phyloP scores from a whole-genome alignment of 179 eudicot genomes.

The Corrigiola litoralis region DNA sequence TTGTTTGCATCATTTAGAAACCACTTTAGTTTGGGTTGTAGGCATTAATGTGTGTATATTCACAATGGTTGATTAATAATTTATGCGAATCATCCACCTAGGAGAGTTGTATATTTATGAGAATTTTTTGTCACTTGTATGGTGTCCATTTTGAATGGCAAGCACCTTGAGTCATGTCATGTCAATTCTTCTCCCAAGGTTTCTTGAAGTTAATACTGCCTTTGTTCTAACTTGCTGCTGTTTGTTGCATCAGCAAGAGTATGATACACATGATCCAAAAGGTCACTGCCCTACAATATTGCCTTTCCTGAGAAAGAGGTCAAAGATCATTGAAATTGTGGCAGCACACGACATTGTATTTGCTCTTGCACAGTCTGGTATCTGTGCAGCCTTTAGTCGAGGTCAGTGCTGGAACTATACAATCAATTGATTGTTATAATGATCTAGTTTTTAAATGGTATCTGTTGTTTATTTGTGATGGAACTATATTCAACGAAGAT shows the following conservation, averaged over 20 bases:
- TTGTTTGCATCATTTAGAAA: too few species aligned
- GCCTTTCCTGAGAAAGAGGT: constrained; percentile 70
- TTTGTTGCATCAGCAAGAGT: constrained; percentile 56
- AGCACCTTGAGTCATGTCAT: not conserved
- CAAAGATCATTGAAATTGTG: constrained; percentile 79
- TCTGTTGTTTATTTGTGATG: not conserved
- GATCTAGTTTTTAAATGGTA: not conserved
- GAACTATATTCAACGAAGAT: not conserved
- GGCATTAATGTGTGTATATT: too few species aligned
- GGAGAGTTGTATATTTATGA: too few species aligned
- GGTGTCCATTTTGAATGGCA: too few species aligned
- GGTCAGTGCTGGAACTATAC: constrained; percentile 31
- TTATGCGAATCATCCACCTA: too few species aligned
- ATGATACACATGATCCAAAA: constrained; percentile 91
- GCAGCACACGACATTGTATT: constrained; percentile 84
- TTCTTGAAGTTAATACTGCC: not conserved
- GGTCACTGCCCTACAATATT: constrained; percentile 56
- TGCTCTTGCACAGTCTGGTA: constrained; percentile 90
- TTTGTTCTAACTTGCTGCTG: not conserved
- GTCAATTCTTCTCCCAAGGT: too few species aligned
- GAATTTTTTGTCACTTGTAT: too few species aligned
- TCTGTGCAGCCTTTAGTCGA: constrained; percentile 91
- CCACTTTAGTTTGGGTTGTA: too few species aligned
- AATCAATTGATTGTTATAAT: not conserved
- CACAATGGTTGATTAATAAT: too few species aligned